phyloP scores from a whole-genome alignment of 495 filamentous ascomycete genomes.

The Pseudoneurospora amorphoporcata region DNA sequence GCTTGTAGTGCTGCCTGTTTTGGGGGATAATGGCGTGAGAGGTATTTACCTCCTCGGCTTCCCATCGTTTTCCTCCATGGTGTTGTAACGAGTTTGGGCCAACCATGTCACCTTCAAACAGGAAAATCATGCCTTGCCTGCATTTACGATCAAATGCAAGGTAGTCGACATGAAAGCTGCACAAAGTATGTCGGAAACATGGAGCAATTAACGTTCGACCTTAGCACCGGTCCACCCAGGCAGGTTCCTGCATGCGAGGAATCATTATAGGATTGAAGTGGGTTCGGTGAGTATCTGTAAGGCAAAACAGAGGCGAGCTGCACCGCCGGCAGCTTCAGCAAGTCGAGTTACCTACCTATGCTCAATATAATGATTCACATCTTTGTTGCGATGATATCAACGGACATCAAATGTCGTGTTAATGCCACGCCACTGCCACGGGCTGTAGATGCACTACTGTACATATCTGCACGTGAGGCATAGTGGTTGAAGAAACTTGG shows the following conservation, averaged over 20 bases:
- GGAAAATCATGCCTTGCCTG: background rate
- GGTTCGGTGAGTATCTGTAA: background rate
- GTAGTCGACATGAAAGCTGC: background rate
- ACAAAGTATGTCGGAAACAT: background rate
- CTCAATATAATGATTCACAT: background rate
- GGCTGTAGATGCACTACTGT: background rate
- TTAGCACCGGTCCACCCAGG: background rate
- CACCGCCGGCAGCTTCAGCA: background rate
- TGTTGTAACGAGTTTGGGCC: background rate
- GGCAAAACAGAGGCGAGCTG: background rate
- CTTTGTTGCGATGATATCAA: background rate
- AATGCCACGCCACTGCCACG: background rate
- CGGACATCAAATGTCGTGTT: background rate
- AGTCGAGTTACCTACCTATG: background rate
- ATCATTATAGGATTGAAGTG: background rate
- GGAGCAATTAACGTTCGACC: background rate
- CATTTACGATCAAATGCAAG: background rate
- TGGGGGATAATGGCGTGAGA: background rate
- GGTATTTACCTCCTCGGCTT: background rate
- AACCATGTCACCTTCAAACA: background rate
- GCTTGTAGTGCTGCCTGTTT: background rate
- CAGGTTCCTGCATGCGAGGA: background rate
- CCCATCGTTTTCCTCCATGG: background rate
- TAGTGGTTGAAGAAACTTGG: background rate
- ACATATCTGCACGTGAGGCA: background rate